Conservation (phyloP, 345 rosid species). For the Stellera chamaejasme region DNA sequence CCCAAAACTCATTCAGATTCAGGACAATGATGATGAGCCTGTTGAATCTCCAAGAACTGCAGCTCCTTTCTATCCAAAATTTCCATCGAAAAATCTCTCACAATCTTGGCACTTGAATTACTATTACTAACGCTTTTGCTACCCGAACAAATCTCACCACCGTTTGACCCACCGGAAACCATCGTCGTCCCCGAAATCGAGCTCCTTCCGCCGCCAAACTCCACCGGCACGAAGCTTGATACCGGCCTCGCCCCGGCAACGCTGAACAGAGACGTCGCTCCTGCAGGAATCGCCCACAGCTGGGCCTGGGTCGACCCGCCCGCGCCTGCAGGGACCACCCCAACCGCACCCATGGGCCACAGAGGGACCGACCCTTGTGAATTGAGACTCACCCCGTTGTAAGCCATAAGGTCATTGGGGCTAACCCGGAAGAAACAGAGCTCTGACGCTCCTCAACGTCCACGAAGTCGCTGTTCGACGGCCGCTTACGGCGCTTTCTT, state of each 20-base stretch:
- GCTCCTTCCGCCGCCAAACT: constrained; percentile 9
- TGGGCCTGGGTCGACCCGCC: constrained; percentile 34
- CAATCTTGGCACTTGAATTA: constrained; percentile 21
- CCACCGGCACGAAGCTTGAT: constrained; percentile 27
- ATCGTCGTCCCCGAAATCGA: background rate
- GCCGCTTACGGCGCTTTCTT: constrained; percentile 38
- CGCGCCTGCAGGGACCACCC: constrained; percentile 10
- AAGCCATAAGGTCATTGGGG: constrained; percentile 34
- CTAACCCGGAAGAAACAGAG: constrained; percentile 50
- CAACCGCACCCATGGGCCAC: constrained; percentile 41
- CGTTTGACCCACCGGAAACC: constrained; percentile 9
- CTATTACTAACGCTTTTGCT: constrained; percentile 3
- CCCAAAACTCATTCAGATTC: constrained; percentile 13
- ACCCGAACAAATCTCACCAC: constrained; percentile 18
- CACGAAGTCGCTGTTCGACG: constrained; percentile 35
- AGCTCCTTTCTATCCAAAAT: constrained; percentile 61
- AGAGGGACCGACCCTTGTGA: constrained; percentile 41
- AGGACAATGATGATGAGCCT: constrained; percentile 23
- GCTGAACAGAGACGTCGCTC: constrained; percentile 32
- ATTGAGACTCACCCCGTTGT: constrained; percentile 12
- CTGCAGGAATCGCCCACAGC: constrained; percentile 47
- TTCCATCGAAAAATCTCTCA: constrained; percentile 58
- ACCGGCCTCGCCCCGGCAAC: constrained; percentile 29
- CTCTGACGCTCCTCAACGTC: constrained; percentile 31
- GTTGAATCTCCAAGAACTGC: constrained; percentile 44